Percentiles rank a stretch among this genome's conserved stretches.
These are phyloP conservation scores for Brassica rapa DNA, from an alignment of 345 rosid genomes.

Conservation along the genomic window DNA sequence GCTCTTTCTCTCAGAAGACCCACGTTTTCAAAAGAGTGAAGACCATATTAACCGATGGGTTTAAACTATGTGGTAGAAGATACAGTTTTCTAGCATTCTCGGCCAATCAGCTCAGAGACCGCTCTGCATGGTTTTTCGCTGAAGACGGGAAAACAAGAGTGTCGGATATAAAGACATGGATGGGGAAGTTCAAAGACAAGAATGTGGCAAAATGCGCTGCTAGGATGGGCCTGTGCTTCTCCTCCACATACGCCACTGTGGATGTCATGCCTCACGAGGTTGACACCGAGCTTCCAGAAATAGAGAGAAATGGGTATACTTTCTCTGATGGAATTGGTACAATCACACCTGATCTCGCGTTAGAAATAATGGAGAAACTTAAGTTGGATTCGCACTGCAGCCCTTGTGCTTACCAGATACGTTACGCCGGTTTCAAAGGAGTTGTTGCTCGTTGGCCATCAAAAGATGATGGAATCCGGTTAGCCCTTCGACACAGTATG, in stretches of 20 bases:
- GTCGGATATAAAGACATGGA: conserved; percentile 56
- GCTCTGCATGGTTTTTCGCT: conserved; percentile 95
- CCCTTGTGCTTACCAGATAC: conserved; percentile 88
- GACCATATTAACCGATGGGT: conserved; percentile 65
- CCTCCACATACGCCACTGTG: conserved; percentile 87
- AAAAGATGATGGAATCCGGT: conserved; percentile 54
- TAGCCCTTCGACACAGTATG: conserved; percentile 78
- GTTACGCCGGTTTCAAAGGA: conserved; percentile 91
- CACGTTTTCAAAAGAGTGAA: conserved; percentile 66
- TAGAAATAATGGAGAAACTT: conserved; percentile 69
- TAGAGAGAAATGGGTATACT: conserved; percentile 55
- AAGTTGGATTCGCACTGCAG: conserved; percentile 52
- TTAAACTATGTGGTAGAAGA: conserved; percentile 72
- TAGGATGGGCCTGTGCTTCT: conserved; percentile 94
- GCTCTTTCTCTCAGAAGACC: conserved; percentile 65
- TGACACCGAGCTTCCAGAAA: conserved; percentile 54
- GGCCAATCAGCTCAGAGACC: conserved; percentile 85
- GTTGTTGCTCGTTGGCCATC: conserved; percentile 93
- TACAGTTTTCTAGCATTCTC: conserved; percentile 91
- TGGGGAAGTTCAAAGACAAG: conserved; percentile 69
- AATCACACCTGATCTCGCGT: conserved; percentile 78
- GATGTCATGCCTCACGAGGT: conserved; percentile 64
- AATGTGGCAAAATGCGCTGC: conserved; percentile 91
- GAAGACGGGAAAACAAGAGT: conserved; percentile 59
- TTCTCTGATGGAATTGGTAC: conserved; percentile 94